Base-by-base conservation (phyloP, 768 basidiomycete species). In the Sporobolomyces roseus region DNA sequence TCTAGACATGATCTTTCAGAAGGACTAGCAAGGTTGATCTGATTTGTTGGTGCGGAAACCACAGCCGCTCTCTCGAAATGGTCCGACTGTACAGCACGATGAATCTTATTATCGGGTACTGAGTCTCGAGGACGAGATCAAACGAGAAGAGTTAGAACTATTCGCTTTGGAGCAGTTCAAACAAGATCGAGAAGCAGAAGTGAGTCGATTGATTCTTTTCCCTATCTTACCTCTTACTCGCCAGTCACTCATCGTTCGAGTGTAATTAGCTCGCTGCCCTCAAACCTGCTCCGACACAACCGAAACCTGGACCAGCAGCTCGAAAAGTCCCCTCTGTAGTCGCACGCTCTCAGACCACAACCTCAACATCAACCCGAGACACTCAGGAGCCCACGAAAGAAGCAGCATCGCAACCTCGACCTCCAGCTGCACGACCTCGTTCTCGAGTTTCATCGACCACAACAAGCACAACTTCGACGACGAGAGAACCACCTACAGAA, bases 131-230 rank as follows among this genome's bases (percentile, higher is more conserved):
- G 74, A 72, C 38, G 64, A 45, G 12, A 73, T 75, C 64, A 66
- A 60, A 56, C 61, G 65, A n/a, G 74, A 75, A 48, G 43, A 73
- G 51, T 55, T 75, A 19, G 74, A 75, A 49, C 35, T 75, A 10
- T 43, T 75, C 16, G 74, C 72, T 2, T 29, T 75, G 6, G 41
- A 73, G 41, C 60, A 73, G 58, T 36, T 73, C 51, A 68, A 56
- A 41, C 50, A 36, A 1, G 74, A 75, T 43, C 56, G 64, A 45
- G 60, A 71, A 29, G 61, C 61, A 6, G 66, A 73, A 58, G 68
- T 63, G 35, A 41, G 70, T 43, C n/a, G n/a, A n/a, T n/a, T n/a
- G n/a, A n/a, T n/a, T 41, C 10, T 27, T 33, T 33, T 33, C 38
- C 17, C 38, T 41, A 41, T 41, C 17, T 17, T 41, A 41, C 38